Conservation (phyloP, 352 stramenopile genomes). For the Blastocystis sp. region DNA sequence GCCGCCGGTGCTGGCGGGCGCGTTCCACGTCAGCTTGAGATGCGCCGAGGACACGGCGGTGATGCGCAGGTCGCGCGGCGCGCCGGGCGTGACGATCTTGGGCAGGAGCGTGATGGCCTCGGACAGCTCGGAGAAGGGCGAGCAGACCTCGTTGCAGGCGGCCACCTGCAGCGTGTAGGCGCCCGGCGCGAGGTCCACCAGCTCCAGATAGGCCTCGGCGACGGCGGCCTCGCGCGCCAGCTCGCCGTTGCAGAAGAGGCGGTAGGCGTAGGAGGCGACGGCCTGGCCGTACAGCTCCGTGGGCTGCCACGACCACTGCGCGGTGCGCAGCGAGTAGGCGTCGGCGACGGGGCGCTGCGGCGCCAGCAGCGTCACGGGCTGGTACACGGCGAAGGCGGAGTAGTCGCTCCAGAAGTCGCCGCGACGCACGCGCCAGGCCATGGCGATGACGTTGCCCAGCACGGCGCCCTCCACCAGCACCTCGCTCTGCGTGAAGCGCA, state of each 20-base stretch:
- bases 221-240: neutral
- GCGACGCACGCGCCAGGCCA: neutral
- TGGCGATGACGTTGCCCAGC: slow-evolving; percentile 32
- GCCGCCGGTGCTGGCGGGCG: neutral
- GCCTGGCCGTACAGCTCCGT: slow-evolving; percentile 9
- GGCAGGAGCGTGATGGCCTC: neutral
- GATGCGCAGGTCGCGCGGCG: neutral
- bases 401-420: slow-evolving; percentile 10
- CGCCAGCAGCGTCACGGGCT: neutral
- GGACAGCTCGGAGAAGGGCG: slow-evolving; percentile 9
- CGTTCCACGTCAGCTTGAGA: neutral
- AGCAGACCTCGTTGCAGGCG: neutral
- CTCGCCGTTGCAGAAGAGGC: neutral
- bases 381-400: neutral
- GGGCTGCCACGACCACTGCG: neutral
- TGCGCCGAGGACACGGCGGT: neutral
- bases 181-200: neutral
- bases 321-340: neutral
- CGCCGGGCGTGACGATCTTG: neutral
- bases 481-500: neutral
- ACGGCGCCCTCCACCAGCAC: slow-evolving; percentile 31
- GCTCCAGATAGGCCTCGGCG: neutral
- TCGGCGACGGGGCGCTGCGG: neutral
- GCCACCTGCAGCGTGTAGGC: neutral
- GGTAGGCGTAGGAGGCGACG: neutral